Conservation (phyloP, 768 basidiomycete species). For the Termitomyces sp. region DNA sequence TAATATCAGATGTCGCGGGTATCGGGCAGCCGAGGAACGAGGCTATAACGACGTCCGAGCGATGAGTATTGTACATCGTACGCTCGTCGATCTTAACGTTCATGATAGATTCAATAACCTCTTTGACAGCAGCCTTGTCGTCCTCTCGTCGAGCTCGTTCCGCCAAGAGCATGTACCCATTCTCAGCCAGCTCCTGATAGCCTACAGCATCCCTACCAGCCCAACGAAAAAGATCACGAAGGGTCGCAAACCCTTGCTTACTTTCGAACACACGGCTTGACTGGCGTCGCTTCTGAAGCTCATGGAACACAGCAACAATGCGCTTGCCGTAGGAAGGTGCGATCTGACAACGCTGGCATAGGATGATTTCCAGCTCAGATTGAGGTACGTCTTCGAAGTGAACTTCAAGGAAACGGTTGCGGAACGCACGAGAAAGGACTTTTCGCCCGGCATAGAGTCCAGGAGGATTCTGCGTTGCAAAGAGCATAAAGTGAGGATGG, state of each 20-base stretch:
- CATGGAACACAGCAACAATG: slow-evolving; percentile 89
- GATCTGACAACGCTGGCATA: slow-evolving; percentile 89
- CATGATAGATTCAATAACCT: slow-evolving; percentile 87
- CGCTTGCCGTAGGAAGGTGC: slow-evolving; percentile 89
- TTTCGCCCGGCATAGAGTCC: slow-evolving; percentile 95
- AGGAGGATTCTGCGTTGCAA: slow-evolving; percentile 97
- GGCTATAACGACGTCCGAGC: slow-evolving; percentile 30
- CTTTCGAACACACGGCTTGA: slow-evolving; percentile 93
- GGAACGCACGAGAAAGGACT: slow-evolving; percentile 89
- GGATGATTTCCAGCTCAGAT: slow-evolving; percentile 84
- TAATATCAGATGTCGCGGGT: slow-evolving; percentile 45
- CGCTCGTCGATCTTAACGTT: slow-evolving; percentile 76
- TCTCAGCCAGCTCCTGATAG: slow-evolving; percentile 89
- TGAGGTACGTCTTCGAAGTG: slow-evolving; percentile 98
- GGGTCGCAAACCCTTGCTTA: slow-evolving; percentile 93
- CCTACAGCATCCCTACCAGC: slow-evolving; percentile 84
- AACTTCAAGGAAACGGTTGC: slow-evolving; percentile 95
- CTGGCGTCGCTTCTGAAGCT: slow-evolving; percentile 89
- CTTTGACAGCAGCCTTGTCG: slow-evolving; percentile 86
- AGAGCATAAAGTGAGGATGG: slow-evolving; percentile 95
- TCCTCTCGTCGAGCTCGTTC: slow-evolving; percentile 83
- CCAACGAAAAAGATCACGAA: slow-evolving; percentile 97
- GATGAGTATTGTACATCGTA: slow-evolving; percentile 57
- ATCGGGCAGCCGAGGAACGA: slow-evolving; percentile 51
- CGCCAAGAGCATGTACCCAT: slow-evolving; percentile 96